Evolutionary conservation across 352 stramenopile species (phyloP), one percentile per base, ranked within the genome.

Genomic region (Pythium grandisporangium): DNA sequence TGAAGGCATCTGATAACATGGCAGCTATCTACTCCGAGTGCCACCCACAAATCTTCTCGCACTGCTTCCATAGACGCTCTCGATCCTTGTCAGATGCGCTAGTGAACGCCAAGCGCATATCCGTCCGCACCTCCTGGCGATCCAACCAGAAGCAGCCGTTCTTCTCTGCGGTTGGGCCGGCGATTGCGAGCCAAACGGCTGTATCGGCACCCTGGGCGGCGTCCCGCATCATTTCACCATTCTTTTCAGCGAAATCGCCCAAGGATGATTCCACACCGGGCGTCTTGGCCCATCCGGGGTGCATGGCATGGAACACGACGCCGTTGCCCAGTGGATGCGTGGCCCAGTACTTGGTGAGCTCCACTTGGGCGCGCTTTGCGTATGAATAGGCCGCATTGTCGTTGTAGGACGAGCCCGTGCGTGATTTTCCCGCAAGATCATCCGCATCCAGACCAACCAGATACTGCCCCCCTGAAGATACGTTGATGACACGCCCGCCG

Each of bases 141-240:
- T 79, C 66, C 21, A 79, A 43, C 63, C 61, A 79, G 34, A 79
- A 79, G 13, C 55, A 45, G 0, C 63, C 66, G 33, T 64, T 73
- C 27, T 53, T 50, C 6, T 32, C 13, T 11, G 50, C 62, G 5
- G 58, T 57, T 33, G 69, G 54, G 34, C 63, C 55, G 13, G 66
- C 59, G 30, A 70, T 67, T 19, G 58, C 65, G 2, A 79, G 66
- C 66, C 63, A 79, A 30, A 74, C 55, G 6, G 55, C 55, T 13
- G 63, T 79, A 47, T 75, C 66, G 5, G 60, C 66, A 7, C 60
- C 63, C 30, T 79, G 61, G 12, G 58, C 34, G 22, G 53, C 42
- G 10, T 66, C 46, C 33, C 66, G 63, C 66, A 79, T 79, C 60
- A 79, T 70, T 19, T 58, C 23, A 3, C 53, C 42, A 46, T 75